Conservation (phyloP, 2,329 filamentous ascomycete genomes). For the Talaromyces sp. region DNA sequence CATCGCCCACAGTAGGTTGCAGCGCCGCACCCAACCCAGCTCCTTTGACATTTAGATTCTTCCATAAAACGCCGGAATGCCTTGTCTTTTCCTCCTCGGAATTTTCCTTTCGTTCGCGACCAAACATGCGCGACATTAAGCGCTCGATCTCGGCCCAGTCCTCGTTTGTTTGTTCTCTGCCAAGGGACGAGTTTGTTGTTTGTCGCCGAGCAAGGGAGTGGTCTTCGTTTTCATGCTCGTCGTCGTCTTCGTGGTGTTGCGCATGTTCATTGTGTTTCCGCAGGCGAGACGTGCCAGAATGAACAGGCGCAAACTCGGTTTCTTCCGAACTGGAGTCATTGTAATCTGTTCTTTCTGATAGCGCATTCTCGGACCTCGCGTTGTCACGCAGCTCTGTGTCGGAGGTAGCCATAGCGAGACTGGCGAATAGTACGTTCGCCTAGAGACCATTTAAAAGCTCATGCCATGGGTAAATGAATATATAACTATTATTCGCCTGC, state of each 20-base stretch:
- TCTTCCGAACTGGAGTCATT: background rate
- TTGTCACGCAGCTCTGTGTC: background rate
- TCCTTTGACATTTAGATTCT: slow-evolving; percentile 66
- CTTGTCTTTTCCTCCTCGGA: slow-evolving; percentile 68
- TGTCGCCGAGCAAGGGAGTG: background rate
- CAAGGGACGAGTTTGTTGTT: slow-evolving; percentile 3
- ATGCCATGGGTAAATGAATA: background rate
- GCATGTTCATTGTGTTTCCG: background rate
- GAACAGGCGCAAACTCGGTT: background rate
- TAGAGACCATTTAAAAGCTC: background rate
- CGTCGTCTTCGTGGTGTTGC: background rate
- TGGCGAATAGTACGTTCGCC: background rate
- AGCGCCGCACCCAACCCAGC: slow-evolving; percentile 63
- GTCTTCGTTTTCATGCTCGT: background rate
- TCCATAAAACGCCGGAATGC: slow-evolving; percentile 68
- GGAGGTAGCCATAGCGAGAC: background rate
- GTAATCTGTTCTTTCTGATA: background rate
- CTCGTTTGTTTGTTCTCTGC: slow-evolving; percentile 18
- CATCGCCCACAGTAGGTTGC: slow-evolving; percentile 55
- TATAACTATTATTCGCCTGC: background rate
- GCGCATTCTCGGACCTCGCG: background rate
- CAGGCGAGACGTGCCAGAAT: background rate
- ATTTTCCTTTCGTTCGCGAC: slow-evolving; percentile 59
- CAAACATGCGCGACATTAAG: slow-evolving; percentile 71
- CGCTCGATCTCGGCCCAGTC: slow-evolving; percentile 33